Evolutionary conservation across 73 alveolate genomes (phyloP).

Genomic region (Paramecium biaurelia): DNA sequence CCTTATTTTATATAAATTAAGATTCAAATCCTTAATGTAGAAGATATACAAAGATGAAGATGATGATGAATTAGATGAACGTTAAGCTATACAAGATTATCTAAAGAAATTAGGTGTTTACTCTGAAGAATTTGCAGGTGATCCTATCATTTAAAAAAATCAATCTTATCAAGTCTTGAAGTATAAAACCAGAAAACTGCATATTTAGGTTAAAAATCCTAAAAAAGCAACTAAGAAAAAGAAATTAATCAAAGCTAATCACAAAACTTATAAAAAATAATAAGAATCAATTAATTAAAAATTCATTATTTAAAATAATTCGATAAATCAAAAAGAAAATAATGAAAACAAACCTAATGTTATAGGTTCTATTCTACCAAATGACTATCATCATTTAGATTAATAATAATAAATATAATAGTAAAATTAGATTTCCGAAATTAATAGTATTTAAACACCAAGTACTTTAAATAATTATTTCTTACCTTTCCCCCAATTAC

Average conservation of each 20-base stretch:
- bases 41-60: conserved; percentile 41
- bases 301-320: neutral
- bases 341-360: neutral
- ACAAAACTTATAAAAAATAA: neutral
- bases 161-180: neutral
- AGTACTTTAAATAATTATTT: neutral
- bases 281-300: neutral
- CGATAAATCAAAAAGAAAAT: neutral
- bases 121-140: neutral
- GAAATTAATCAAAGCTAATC: neutral
- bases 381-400: neutral
- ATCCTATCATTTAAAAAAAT: neutral
- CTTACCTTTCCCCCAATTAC: neutral
- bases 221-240: neutral
- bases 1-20: neutral
- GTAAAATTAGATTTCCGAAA: neutral
- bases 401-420: neutral
- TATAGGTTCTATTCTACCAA: neutral
- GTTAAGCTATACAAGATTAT: neutral
- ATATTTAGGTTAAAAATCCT: neutral
- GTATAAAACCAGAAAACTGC: neutral
- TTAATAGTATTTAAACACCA: neutral
- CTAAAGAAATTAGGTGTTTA: neutral
- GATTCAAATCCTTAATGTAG: conserved; percentile 10
- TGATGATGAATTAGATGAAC: conserved; percentile 21